Evolutionary conservation across 306 rosid species (phyloP), one percentile per base, ranked within the genome.

Genomic region (Castanea crenata): DNA sequence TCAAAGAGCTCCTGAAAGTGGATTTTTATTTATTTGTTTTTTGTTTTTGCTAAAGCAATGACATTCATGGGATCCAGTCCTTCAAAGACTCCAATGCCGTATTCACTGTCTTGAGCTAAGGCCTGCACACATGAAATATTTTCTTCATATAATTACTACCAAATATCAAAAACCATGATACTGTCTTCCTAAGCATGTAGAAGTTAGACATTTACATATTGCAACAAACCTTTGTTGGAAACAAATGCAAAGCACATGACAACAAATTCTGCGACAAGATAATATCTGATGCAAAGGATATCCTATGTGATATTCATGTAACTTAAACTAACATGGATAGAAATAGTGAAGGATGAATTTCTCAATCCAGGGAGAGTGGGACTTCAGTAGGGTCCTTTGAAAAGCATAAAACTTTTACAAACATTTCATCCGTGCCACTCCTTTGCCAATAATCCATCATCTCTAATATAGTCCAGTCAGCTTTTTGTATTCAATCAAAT

Each of bases 171-270:
- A 25, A 55, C 54, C 29, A 10, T 35, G 20, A 71, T 52, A 49
- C 58, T 11, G 44, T 63, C 68, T 68, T 61, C 55, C 27, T 55
- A 73, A 70, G 76, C 71, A 86, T 56, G 55, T 78, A 75, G 12
- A 79, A 71, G 44, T 51, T 44, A 71, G 59, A 73, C 57, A 73
- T 62, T 49, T 20, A 74, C 44, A 57, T 46, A 55, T 73, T 63
- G 70, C 77, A 86, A 61, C 86, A 75, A 76, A 94, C 99, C 97
- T 94, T 94, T 23, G 99, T 94, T 38, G 99, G 97, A 88, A 94
- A 94, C 78, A 94, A 84, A 84, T 94, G 92, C 32, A 94, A 63
- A 75, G 97, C 97, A 84, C 97, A 90, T 65, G 91, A 81, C 23
- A 82, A 86, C 68, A 83, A 75, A 84, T 89, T 86, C 44, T 80